phyloP scores from a whole-genome alignment of 371 early-diverging fungal genomes.

The Rhizopus sp. region DNA sequence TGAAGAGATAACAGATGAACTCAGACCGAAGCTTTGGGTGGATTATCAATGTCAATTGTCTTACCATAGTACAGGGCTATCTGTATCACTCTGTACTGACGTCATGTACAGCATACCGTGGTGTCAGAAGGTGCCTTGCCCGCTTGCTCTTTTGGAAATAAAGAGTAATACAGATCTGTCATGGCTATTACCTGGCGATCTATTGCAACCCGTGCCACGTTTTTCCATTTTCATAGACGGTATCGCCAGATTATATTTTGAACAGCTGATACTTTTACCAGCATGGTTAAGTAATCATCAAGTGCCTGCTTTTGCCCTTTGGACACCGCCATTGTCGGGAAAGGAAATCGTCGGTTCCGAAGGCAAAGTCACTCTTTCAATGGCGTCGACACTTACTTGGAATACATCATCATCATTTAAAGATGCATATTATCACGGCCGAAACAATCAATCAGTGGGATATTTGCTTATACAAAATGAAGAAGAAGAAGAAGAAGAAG shows the following conservation, averaged over 20 bases:
- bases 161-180: not conserved
- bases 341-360: not conserved
- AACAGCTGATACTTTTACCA: no score
- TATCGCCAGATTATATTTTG: not conserved
- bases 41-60: not conserved
- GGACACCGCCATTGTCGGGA: not conserved
- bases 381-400: not conserved
- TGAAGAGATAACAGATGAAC: not conserved
- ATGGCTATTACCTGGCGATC: not conserved
- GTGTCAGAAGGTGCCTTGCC: not conserved
- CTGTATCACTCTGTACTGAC: constrained; percentile 97
- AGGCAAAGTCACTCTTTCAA: not conserved
- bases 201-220: not conserved
- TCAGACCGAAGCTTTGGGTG: not conserved
- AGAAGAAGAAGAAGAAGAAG: constrained; percentile 14
- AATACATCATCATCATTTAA: not conserved
- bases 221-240: not conserved
- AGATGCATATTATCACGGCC: not conserved
- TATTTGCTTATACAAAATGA: constrained; percentile 4
- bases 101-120: constrained; percentile 30
- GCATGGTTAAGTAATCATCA: not conserved
- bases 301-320: not conserved
- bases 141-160: not conserved
- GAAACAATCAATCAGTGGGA: constrained; percentile 3
- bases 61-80: constrained; percentile 95